Base-by-base conservation (phyloP, 2,329 filamentous ascomycete species). In the Hypoxylon sp. region DNA sequence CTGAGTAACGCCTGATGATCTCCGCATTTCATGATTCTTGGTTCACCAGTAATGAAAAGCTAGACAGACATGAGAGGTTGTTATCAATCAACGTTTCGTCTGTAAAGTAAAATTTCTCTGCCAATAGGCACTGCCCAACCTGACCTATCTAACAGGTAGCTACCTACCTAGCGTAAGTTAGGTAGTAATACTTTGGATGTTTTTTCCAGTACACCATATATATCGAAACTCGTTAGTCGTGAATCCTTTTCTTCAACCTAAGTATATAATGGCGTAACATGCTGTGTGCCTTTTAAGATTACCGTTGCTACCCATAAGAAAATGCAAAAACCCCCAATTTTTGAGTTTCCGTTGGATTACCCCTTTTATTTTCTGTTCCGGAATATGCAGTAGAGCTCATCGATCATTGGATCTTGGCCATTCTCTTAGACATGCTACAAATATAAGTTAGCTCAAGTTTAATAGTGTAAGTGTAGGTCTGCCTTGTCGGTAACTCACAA, bases 401-500 rank as follows among this genome's bases (percentile, higher is more conserved):
- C n/a, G 33, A 58, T 68, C 66, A 76, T 60, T 78, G 67, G 18
- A 85, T 80, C 67, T 82, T 79, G n/a, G 84, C 80, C 82, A 88
- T 86, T 70, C 86, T 83, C 80, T 85, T 88, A 20, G 87, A 87
- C 88, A 91, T 90, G 75, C 87, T 90, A 68, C 71, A 45, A 8
- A 44, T 30, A 3, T 36, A 48, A 46, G 72, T 82, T 78, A 82
- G 78, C 32, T 53, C 55, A 11, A 3, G 20, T 32, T 24, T 11
- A 24, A 12, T 24, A 5, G 53, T 50, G 32, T n/a, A 11, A 11
- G 11, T 26, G 20, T 32, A 4, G 11, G 3, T 26, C 9, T 26
- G 16, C 7, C 4, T 16, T 38, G 30, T 32, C 28, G 18, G 20
- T 24, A 64, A 91, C 91, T 88, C 83, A 94, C 92, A 98, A 99